These are phyloP conservation scores for Mycosphaerella sp. DNA, from an alignment of 2,329 filamentous ascomycete genomes.

Conservation along the genomic window DNA sequence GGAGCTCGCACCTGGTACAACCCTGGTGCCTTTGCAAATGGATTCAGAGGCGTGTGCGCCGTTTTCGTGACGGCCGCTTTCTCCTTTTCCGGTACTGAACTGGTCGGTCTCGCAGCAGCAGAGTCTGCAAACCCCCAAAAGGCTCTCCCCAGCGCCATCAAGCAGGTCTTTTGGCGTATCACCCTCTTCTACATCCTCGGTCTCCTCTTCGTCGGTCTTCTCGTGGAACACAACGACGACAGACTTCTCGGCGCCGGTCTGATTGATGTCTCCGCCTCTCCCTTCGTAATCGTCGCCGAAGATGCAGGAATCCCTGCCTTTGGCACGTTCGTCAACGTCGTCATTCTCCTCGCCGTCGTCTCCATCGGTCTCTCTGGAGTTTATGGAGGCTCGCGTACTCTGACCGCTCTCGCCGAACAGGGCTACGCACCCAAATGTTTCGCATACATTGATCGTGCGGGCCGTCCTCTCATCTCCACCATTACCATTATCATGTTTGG, in stretches of 20 bases:
- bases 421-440: slow-evolving; percentile 51
- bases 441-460: slow-evolving; percentile 55
- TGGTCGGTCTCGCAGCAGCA: slow-evolving; percentile 64
- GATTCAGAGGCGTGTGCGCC: slow-evolving; percentile 58
- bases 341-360: slow-evolving; percentile 85
- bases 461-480: slow-evolving; percentile 54
- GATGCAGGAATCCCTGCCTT: slow-evolving; percentile 68
- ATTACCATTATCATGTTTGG: slow-evolving; percentile 42
- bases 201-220: slow-evolving; percentile 69
- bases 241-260: slow-evolving; percentile 53
- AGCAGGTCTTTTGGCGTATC: slow-evolving; percentile 95
- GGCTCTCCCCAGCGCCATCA: slow-evolving; percentile 76
- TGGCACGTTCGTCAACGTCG: slow-evolving; percentile 87
- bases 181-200: slow-evolving; percentile 83
- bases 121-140: slow-evolving; percentile 75
- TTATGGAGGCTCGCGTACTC: slow-evolving; percentile 83
- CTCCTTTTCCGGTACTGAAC: slow-evolving; percentile 56
- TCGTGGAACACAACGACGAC: slow-evolving; percentile 66
- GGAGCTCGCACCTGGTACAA: slow-evolving; percentile 47
- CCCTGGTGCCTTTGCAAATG: slow-evolving; percentile 43
- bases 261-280: slow-evolving; percentile 68
- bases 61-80: slow-evolving; percentile 60
- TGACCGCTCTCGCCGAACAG: slow-evolving; percentile 84
- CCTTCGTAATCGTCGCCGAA: slow-evolving; percentile 87
- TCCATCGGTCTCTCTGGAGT: slow-evolving; percentile 66